Base-by-base conservation (phyloP, 129 eudicot genomes). In the Solidago caesia region DNA sequence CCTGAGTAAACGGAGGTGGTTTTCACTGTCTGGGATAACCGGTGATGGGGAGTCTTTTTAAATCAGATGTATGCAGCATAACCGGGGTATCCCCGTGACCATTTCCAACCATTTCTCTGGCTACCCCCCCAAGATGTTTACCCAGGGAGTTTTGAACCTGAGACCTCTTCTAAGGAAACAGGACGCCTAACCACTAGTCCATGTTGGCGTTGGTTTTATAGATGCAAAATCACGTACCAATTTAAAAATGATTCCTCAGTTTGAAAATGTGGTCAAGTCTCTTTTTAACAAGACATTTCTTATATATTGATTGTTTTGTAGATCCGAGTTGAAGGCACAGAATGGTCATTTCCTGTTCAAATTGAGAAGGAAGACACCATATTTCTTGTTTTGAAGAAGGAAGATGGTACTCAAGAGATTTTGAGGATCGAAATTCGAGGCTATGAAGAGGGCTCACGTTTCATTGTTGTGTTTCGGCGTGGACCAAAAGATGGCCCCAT, bases 371-470 rank as follows among this genome's bases (percentile, higher is more conserved):
- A 94, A 80, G 98, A 94, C 78, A 90, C 92, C 58, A 51, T 94
- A 75, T 77, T 77, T 75, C 84, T 94, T 29, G 89, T 82, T 52
- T 82, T 94, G 74, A 86, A 84, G 63, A 82, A 84, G 60, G 83
- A 79, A 68, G 83, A 86, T 78, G 88, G 92, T 48, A 58, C 74
- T 27, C 82, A 80, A 13, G 73, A 71, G 68, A 82, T 82, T 75
- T 60, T 94, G 65, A 88, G 91, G 78, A 80, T 85, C 13, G 98
- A 94, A 84, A 85, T 94, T 81, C 96, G 98, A 41, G 98, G 98
- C 33, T 94, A 88, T 59, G 98, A 94, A 71, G 98, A 94, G 83
- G 97, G 98, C 44, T 94, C 98, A 15, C 98, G 98, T 47, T 94
- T 90, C 76, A 69, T 86, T 75, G 96, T 90, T 60, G 97, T 94